phyloP scores from a whole-genome alignment of 345 rosid genomes.

The Sisymbrium irio region DNA sequence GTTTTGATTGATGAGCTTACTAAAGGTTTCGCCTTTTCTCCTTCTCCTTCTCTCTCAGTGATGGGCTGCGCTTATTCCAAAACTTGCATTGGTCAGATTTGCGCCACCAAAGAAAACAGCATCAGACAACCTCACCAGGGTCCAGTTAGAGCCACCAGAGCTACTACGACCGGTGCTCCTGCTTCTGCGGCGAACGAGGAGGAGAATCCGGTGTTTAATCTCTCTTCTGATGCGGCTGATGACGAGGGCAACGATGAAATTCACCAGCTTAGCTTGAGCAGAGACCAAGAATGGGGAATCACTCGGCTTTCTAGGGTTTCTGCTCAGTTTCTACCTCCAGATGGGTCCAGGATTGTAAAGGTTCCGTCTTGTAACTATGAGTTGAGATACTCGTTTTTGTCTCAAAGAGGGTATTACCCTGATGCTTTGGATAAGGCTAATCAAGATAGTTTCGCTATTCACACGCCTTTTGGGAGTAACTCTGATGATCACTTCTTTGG shows the following conservation, averaged over 20 bases:
- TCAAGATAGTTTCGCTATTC: slow-evolving; percentile 95
- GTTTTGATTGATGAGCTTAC: slow-evolving; percentile 28
- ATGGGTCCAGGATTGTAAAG: slow-evolving; percentile 67
- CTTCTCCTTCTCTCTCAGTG: slow-evolving; percentile 27
- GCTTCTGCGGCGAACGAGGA: slow-evolving; percentile 13
- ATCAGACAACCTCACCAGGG: slow-evolving; percentile 34
- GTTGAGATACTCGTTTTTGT: slow-evolving; percentile 67
- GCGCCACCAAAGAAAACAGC: slow-evolving; percentile 60
- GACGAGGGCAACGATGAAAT: slow-evolving; percentile 51
- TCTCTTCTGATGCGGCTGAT: slow-evolving; percentile 50
- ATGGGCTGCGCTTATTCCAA: slow-evolving; percentile 98
- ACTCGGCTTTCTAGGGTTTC: slow-evolving; percentile 89
- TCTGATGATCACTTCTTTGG: slow-evolving; percentile 82
- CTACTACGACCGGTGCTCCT: background rate
- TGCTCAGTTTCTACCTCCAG: slow-evolving; percentile 84
- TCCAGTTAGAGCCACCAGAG: slow-evolving; percentile 8
- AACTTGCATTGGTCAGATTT: slow-evolving; percentile 90
- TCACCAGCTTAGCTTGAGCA: slow-evolving; percentile 38
- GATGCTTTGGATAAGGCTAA: slow-evolving; percentile 94
- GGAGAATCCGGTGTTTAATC: slow-evolving; percentile 51
- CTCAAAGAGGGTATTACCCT: slow-evolving; percentile 95
- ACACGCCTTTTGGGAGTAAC: slow-evolving; percentile 77
- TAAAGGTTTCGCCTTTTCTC: background rate
- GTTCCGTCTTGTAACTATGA: slow-evolving; percentile 64
- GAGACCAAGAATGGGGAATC: slow-evolving; percentile 68